A percentile compares a stretch with the other conserved stretches of the same genome.
Evolutionary conservation across 805 yeast genomes (phyloP).

Genomic region (Wickerhamomyces bisporus): DNA sequence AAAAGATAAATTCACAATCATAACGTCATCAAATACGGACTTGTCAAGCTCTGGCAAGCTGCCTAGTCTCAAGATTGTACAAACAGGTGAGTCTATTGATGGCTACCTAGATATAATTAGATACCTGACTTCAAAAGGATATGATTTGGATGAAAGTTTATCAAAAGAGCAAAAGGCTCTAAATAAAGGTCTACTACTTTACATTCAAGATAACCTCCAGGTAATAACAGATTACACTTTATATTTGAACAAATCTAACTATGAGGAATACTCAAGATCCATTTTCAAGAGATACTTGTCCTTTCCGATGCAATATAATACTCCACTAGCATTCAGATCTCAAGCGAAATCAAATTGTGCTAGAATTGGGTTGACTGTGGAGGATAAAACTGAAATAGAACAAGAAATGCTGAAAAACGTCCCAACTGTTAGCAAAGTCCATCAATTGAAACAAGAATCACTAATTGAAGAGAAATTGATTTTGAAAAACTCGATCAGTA

Average conservation of each 20-base stretch:
- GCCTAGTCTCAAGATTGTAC: conserved; percentile 38
- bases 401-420: conserved; percentile 25
- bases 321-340: conserved; percentile 44
- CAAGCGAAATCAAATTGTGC: conserved; percentile 28
- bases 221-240: conserved; percentile 52
- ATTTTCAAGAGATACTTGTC: conserved; percentile 49
- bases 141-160: conserved; percentile 10
- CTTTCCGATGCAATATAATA: conserved; percentile 71
- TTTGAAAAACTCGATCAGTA: conserved; percentile 21
- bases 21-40: conserved; percentile 56
- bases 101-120: conserved; percentile 39
- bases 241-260: conserved; percentile 52
- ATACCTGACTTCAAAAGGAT: conserved; percentile 19
- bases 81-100: conserved; percentile 22
- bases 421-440: conserved; percentile 43
- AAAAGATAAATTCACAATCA: conserved; percentile 28
- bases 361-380: conserved; percentile 28
- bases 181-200: conserved; percentile 40
- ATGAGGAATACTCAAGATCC: conserved; percentile 54
- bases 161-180: conserved; percentile 29
- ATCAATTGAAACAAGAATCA: conserved; percentile 60
- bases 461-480: conserved; percentile 29
- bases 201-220: conserved; percentile 36
- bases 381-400: conserved; percentile 24
- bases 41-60: conserved; percentile 42